Evolutionary conservation across 2,329 filamentous ascomycete species (phyloP).

Genomic region (Ilyonectria destructans): DNA sequence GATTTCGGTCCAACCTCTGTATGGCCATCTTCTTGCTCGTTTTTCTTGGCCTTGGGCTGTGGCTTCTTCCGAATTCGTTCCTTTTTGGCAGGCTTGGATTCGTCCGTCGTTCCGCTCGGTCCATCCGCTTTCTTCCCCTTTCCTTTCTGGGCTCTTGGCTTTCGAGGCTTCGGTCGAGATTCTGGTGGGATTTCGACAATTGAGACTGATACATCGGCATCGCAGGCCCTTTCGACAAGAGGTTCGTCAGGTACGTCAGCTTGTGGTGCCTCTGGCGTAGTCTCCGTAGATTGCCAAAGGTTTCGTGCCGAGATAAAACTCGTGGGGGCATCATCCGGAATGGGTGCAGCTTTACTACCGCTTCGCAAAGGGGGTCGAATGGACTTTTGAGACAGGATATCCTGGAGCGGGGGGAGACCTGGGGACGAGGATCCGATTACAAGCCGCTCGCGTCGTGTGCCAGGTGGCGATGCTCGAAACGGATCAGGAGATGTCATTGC

Average conservation of each 20-base stretch:
- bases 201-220: constrained; percentile 40
- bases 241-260: neutral
- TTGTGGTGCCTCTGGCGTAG: constrained; percentile 31
- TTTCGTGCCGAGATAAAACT: constrained; percentile 62
- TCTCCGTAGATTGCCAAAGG: constrained; percentile 55
- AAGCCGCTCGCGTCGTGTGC: constrained; percentile 52
- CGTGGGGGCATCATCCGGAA: constrained; percentile 55
- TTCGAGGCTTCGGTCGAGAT: constrained; percentile 37
- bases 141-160: constrained; percentile 39
- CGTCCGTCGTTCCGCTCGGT: constrained; percentile 14
- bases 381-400: constrained; percentile 60
- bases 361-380: constrained; percentile 54
- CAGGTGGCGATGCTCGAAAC: constrained; percentile 53
- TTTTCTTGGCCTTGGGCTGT: constrained; percentile 39
- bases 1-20: constrained; percentile 39
- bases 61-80: constrained; percentile 59
- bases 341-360: constrained; percentile 56
- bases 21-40: constrained; percentile 1
- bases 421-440: constrained; percentile 66
- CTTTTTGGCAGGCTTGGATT: constrained; percentile 34
- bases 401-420: constrained; percentile 68
- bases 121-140: constrained; percentile 29
- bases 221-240: constrained; percentile 5
- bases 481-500: constrained; percentile 55
- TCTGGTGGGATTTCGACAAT: constrained; percentile 46